These are phyloP conservation scores for Urochloa ruziziensis DNA, from an alignment of 176 grass and related monocot species.

Conservation along the genomic window DNA sequence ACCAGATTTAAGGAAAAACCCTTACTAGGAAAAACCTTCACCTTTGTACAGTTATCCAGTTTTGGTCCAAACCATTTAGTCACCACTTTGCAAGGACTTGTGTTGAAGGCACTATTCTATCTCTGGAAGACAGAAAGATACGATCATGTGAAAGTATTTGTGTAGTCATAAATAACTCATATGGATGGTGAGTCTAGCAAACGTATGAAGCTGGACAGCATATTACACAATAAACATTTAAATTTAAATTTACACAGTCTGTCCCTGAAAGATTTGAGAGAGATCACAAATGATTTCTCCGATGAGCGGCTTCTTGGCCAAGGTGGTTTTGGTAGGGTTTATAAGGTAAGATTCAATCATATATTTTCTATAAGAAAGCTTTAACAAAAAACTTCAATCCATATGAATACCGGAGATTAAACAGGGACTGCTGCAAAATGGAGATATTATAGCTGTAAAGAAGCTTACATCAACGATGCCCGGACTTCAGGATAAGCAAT, in stretches of 20 bases:
- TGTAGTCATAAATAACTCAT: background rate
- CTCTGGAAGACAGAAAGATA: background rate
- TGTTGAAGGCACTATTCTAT: background rate
- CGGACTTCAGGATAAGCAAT: background rate
- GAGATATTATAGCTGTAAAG: background rate
- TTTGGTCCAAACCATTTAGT: no score
- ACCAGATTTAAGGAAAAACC: no score
- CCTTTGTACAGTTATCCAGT: background rate
- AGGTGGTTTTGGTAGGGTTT: background rate
- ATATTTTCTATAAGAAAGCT: no score
- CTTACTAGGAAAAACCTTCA: no score
- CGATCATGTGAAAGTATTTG: background rate
- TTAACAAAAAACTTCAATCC: background rate
- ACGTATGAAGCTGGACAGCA: no score
- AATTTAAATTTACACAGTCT: background rate
- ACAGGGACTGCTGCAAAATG: background rate
- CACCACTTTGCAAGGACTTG: background rate
- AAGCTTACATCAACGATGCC: background rate
- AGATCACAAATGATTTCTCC: background rate
- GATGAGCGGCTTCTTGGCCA: background rate
- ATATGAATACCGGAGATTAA: background rate
- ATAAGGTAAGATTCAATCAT: background rate
- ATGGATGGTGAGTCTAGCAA: background rate
- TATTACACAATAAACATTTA: background rate
- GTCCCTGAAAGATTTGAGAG: background rate